Evolutionary conservation across 306 rosid species (phyloP), one percentile per base, ranked within the genome.

Genomic region (Arachis hypogaea): DNA sequence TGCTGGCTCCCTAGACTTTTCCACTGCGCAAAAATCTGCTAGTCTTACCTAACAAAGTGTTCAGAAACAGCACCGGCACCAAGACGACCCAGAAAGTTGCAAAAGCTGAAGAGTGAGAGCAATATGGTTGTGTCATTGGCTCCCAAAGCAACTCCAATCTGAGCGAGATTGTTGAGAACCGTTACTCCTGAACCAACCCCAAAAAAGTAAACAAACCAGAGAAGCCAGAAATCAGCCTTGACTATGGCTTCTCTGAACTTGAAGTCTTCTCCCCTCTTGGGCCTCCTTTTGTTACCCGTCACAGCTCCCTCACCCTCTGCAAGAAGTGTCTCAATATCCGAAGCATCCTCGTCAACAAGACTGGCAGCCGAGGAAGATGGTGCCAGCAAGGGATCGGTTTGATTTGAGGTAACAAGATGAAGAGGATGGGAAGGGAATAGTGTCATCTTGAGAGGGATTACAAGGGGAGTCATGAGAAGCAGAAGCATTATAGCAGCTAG

Each of bases 181-280:
- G 98, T 90, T 43, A 93, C 77, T 54, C 98, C 97, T 0, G 97
- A 57, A 52, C 97, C 96, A 47, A 84, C 92, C 45, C 89, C 97
- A 9, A 93, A 77, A 78, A 89, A 90, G 72, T 83, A 90, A 62
- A 80, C 68, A 84, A 86, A 72, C 96, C 97, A 90, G 69, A 89
- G 92, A 74, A 93, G 85, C 98, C 98, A 93, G 75, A 93, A 93
- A 80, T 93, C 98, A 49, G 96, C 96, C 84, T 90, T 93, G 74
- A 89, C n/a, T 6, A 93, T 16, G 14, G 87, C 97, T 76, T 93
- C 92, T 4, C 52, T 71, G 57, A 90, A 58, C 82, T 73, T 86
- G 84, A 93, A 93, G 87, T 93, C 98, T 74, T 93, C 98, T 30
- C 98, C 97, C 62, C 98, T 82, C 68, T 74, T 91, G 56, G 98